phyloP scores from a whole-genome alignment of 2,329 filamentous ascomycete genomes.

The Emmonsia crescens region DNA sequence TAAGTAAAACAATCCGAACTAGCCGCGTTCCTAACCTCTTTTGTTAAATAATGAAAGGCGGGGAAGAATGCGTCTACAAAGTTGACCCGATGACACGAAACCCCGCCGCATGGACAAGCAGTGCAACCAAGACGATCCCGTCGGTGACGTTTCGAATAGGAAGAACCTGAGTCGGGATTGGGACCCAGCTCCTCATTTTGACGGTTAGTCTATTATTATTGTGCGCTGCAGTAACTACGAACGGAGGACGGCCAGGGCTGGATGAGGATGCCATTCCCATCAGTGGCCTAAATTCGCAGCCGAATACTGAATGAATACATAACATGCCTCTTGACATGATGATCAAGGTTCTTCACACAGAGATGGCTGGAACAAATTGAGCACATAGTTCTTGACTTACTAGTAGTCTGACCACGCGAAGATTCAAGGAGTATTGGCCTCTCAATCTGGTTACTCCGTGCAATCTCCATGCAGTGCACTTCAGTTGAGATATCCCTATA shows the following conservation, averaged over 20 bases:
- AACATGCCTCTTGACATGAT: not conserved
- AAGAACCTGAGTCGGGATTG: not conserved
- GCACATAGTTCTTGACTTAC: not conserved
- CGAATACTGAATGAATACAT: no score
- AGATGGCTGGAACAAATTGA: not conserved
- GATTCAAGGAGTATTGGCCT: not conserved
- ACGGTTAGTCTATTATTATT: not conserved
- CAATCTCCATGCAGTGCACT: not conserved
- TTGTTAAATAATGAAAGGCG: not conserved
- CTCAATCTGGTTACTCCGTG: not conserved
- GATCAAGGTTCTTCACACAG: not conserved
- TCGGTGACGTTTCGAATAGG: not conserved
- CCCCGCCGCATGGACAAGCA: not conserved
- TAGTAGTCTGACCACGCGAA: not conserved
- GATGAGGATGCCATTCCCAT: not conserved
- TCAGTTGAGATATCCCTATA: not conserved
- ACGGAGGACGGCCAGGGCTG: not conserved
- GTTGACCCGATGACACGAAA: not conserved
- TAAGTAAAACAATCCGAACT: not conserved
- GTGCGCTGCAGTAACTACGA: not conserved
- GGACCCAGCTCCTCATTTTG: not conserved
- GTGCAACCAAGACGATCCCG: not conserved
- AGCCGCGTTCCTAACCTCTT: not conserved
- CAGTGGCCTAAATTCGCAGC: not conserved
- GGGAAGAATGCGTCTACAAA: not conserved